Evolutionary conservation across 2,329 filamentous ascomycete genomes (phyloP).

Genomic region (Hypoxylon rubiginosum): DNA sequence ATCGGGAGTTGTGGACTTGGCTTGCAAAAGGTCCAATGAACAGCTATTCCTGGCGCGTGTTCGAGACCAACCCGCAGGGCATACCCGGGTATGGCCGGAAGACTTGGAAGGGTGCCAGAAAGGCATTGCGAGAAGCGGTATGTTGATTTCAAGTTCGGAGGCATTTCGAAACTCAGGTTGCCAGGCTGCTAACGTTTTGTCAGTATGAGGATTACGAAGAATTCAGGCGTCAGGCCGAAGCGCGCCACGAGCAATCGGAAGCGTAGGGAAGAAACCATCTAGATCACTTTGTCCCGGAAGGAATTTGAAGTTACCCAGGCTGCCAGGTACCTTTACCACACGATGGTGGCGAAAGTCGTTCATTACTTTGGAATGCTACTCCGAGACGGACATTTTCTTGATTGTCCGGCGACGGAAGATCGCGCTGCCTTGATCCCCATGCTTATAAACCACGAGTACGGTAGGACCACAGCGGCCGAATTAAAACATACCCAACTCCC

Average conservation of each 20-base stretch:
- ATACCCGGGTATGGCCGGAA: constrained; percentile 47
- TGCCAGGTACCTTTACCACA: background rate
- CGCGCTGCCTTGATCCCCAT: background rate
- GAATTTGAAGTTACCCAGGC: background rate
- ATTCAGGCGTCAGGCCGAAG: constrained; percentile 18
- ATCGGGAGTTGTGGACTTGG: constrained; percentile 45
- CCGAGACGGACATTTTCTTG: background rate
- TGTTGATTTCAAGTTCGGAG: constrained; percentile 18
- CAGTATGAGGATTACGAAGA: constrained; percentile 29
- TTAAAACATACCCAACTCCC: background rate
- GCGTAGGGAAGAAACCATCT: constrained; percentile 2
- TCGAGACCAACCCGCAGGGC: constrained; percentile 46
- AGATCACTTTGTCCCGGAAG: constrained; percentile 1
- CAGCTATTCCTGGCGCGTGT: constrained; percentile 46
- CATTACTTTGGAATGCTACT: background rate
- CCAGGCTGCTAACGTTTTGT: constrained; percentile 13
- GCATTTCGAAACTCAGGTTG: background rate
- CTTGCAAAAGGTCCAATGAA: constrained; percentile 47
- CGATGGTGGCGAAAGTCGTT: constrained; percentile 7
- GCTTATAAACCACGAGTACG: background rate
- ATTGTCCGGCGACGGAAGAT: background rate
- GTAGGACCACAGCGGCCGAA: background rate
- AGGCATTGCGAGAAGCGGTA: constrained; percentile 43
- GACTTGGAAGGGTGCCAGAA: constrained; percentile 43
- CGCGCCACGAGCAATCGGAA: constrained; percentile 7